Base-by-base conservation (phyloP, 495 filamentous ascomycete genomes). In the Trichoderma virens region DNA sequence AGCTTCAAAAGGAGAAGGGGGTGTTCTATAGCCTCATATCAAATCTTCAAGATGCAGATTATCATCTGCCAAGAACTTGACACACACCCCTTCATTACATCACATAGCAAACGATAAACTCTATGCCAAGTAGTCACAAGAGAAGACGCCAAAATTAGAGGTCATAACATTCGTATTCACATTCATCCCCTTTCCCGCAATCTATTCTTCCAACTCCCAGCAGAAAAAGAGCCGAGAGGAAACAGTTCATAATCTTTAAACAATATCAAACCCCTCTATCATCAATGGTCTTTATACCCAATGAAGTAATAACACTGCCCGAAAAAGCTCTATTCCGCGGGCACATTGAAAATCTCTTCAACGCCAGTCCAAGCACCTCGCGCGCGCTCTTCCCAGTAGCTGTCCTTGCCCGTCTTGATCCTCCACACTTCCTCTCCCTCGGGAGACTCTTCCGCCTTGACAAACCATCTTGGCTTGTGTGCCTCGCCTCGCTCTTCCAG, bases 381-480 rank as follows among this genome's bases (percentile, higher is more conserved):
- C 0, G 72, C 80, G 66, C 94, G 82, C 75, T 90, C 88, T 69
- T 96, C 94, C 94, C 93, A 98, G 76, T 98, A 98, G 31, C 88
- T 87, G 18, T 92, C 90, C 73, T 86, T 90, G 7, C 91, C 92
- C 11, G 74, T 75, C 79, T 88, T 93, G 67, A 96, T 72, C 67
- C 82, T 80, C 94, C 94, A 98, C 11, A 89, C 77, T 68, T 88
- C 85, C 74, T 96, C 92, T 18, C 82, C 86, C 6, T 79, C 79
- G 35, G 79, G 80, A 18, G 78, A 75, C 32, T 75, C 74, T 28
- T 73, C 74, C 13, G 88, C 85, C 74, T 80, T 84, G 63, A 83
- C 83, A 71, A 98, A 98, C 91, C 92, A 98, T 66, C 82, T 78
- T 45, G 95, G 90, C 64, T 73, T 77, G 82, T 92, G 87, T 62